Base-by-base conservation (phyloP, 2,329 filamentous ascomycete species). In the Coniochaeta pulveracea region DNA sequence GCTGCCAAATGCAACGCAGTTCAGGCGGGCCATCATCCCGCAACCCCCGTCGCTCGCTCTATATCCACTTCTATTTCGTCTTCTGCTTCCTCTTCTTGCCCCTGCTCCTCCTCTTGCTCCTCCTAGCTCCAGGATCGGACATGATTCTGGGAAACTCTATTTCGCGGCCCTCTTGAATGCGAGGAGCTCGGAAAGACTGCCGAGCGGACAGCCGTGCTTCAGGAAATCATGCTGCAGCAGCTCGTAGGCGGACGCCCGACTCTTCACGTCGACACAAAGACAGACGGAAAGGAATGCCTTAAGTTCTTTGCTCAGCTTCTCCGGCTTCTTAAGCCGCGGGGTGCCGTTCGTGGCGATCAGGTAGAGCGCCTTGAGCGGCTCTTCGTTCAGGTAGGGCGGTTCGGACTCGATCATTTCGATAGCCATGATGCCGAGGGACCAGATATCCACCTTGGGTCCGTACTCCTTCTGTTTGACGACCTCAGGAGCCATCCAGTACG, bases 321-420 rank as follows among this genome's bases (percentile, higher is more conserved):
- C 89, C 1, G 91, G 89, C 63, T 95, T 94, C 81, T 98, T 98
- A 42, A 98, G 72, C 37, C 86, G 78, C 15, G 91, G 91, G 3
- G 91, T 96, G 44, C 91, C 91, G 61, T 96, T 96, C 36, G 91
- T 98, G 30, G 91, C 91, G 54, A 98, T 98, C 40, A 98, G 73
- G 56, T 94, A 98, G 29, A 98, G 72, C 6, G 91, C 91, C 68
- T 96, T 96, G 36, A 98, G 73, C 0, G 91, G 91, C 58, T 96
- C 89, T 60, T 96, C 91, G 60, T 96, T 96, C 23, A 96, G 74
- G 56, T 98, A 98, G 0, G 91, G 91, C 5, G 91, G 91, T 58
- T 98, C 91, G 12, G 85, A 93, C 56, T 98, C 91, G 51, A 96
- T 96, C 91, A 98, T 95, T 61, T 98, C 91, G 50, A 98, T 96